Evolutionary conservation across 768 basidiomycete genomes (phyloP), one percentile per base, ranked within the genome.

Genomic region (Rhizopogon vesiculosus): DNA sequence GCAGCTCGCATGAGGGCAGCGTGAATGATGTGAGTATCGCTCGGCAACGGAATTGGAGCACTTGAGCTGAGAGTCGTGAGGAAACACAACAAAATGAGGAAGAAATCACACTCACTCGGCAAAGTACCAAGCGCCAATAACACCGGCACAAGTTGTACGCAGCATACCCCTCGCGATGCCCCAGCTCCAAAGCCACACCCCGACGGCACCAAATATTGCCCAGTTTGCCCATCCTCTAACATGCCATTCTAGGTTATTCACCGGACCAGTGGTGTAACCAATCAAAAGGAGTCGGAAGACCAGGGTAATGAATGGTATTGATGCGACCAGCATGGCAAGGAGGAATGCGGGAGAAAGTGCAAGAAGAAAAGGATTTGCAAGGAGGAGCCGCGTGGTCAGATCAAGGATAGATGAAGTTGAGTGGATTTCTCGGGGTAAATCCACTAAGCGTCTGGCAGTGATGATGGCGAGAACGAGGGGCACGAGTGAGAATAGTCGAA

Each of bases 61-160:
- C 57, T 51, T 18, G 59, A 61, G 35, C 71, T 72, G 39, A 41
- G 45, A 13, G 60, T 50, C 7, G 55, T 53, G 28, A 49, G 35
- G 3, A 49, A 38, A 45, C 58, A 45, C 58, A 45, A 58, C 58
- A 22, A 46, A 6, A n/a, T 22, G 15, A 54, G 42, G 28, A 13
- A 46, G n/a, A 25, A 39, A 46, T 6, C 8, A 28, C 10, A 53
- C 83, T 64, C 62, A 86, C 80, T 83, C 76, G 29, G 81, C 68
- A 71, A 92, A 96, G 67, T 96, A 97, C 94, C 94, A 98, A 44
- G 87, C 85, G 2, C 93, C 94, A 35, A 98, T 82, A 4, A 94
- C 90, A 31, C 86, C 87, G 0, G 92, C 86, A 55, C 85, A 83
- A 2, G 85, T 82, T 53, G 87, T 89, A 7, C 91, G 77, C 43